These are phyloP conservation scores for Syzygium oleosum DNA, from an alignment of 345 rosid species.

Conservation along the genomic window DNA sequence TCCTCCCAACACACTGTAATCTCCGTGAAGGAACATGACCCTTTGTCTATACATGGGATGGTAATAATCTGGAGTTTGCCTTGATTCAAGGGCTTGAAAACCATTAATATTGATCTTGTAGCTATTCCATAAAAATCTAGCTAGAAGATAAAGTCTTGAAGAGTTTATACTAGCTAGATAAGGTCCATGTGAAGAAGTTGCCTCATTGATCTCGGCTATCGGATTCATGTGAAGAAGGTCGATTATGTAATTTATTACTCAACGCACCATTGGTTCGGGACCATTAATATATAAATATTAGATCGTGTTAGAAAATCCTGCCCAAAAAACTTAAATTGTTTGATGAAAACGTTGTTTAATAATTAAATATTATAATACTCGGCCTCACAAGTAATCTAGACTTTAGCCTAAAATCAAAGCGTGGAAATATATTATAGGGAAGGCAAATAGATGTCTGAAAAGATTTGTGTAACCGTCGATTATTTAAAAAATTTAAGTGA, in stretches of 20 bases:
- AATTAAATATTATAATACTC: background rate
- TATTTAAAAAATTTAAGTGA: background rate
- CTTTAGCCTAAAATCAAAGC: background rate
- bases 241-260: background rate
- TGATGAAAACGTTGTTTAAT: background rate
- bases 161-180: background rate
- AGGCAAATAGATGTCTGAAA: fast-evolving
- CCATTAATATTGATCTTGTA: background rate
- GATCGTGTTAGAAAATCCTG: background rate
- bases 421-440: background rate
- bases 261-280: background rate
- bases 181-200: background rate
- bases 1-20: too few species aligned
- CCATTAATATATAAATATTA: background rate
- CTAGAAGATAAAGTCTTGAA: background rate
- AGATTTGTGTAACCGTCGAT: fast-evolving
- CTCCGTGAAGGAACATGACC: background rate
- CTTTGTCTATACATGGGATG: background rate
- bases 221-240: background rate
- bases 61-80: background rate
- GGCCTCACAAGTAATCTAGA: fast-evolving
- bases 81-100: background rate
- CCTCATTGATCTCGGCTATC: background rate
- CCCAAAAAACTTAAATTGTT: background rate
- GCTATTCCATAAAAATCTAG: background rate